A percentile compares a stretch with the other conserved stretches of the same genome.
phyloP scores from a whole-genome alignment of 192 early-diverging fungal species.

The Podila clonocystis region DNA sequence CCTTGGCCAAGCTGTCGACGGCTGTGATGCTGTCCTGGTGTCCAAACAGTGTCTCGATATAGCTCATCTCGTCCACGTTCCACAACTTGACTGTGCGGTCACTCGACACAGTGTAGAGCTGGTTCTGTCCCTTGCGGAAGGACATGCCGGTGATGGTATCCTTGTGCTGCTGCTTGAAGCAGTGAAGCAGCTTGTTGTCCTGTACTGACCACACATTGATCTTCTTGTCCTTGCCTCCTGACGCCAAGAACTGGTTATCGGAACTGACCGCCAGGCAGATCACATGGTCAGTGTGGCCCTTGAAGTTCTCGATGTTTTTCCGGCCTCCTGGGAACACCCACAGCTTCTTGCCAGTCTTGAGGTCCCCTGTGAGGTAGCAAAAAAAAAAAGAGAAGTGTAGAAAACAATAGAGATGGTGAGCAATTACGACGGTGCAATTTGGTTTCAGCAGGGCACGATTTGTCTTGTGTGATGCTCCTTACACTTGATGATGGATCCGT shows the following conservation, averaged over 20 bases:
- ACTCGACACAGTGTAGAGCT: conserved; percentile 88
- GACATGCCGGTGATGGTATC: conserved; percentile 87
- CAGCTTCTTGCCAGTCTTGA: conserved; percentile 73
- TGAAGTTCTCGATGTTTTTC: conserved; percentile 70
- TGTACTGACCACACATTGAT: conserved; percentile 92
- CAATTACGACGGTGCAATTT: not conserved
- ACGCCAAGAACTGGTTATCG: conserved; percentile 77
- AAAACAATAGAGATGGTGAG: not conserved
- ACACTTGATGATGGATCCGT: conserved; percentile 93
- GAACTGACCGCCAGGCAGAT: conserved; percentile 75
- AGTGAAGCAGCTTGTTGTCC: conserved; percentile 75
- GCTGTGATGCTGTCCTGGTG: conserved; percentile 91
- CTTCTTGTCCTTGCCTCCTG: conserved; percentile 89
- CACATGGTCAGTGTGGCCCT: conserved; percentile 82
- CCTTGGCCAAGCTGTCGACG: conserved; percentile 86
- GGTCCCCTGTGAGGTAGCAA: conserved; percentile 61
- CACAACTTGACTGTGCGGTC: conserved; percentile 98
- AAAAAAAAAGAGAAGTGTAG: conserved; percentile 11
- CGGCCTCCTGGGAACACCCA: conserved; percentile 76
- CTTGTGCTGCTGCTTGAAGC: conserved; percentile 89
- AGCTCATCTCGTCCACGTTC: conserved; percentile 91
- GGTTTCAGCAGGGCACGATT: too few relatives aligned
- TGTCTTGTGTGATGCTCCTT: conserved; percentile 6
- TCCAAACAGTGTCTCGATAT: conserved; percentile 97
- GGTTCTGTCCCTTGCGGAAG: conserved; percentile 81